phyloP scores from a whole-genome alignment of 768 basidiomycete genomes.

The Inosperma sp. region DNA sequence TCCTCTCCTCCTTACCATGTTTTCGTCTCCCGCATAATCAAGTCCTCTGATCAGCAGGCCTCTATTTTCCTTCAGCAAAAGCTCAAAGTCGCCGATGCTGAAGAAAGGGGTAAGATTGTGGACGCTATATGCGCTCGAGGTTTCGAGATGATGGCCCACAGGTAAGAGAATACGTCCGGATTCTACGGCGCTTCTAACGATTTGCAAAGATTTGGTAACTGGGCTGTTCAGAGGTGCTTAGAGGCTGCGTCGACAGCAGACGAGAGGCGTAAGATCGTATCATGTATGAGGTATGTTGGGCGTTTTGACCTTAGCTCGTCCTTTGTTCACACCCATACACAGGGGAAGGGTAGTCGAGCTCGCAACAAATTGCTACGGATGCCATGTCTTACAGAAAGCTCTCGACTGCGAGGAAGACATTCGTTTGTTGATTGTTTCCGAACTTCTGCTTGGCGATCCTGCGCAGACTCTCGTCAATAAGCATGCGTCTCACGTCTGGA shows the following conservation, averaged over 20 bases:
- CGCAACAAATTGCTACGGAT: constrained; percentile 85
- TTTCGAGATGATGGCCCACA: constrained; percentile 90
- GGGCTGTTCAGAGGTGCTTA: constrained; percentile 85
- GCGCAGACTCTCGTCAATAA: constrained; percentile 86
- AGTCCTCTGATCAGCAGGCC: constrained; percentile 85
- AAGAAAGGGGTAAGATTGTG: constrained; percentile 77
- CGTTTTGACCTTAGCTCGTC: not conserved
- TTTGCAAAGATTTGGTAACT: constrained; percentile 73
- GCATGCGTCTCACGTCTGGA: constrained; percentile 90
- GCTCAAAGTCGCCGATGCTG: constrained; percentile 75
- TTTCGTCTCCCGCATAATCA: constrained; percentile 82
- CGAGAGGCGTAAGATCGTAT: constrained; percentile 74
- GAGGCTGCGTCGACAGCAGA: constrained; percentile 73
- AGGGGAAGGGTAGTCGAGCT: constrained; percentile 83
- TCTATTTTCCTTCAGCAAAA: constrained; percentile 90
- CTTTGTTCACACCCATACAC: not conserved
- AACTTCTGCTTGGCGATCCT: constrained; percentile 78
- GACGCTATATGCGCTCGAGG: constrained; percentile 82
- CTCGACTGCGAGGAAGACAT: constrained; percentile 89
- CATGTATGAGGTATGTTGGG: constrained; percentile 70
- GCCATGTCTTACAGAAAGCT: constrained; percentile 85
- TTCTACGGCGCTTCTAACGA: constrained; percentile 9
- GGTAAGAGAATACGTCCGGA: constrained; percentile 36
- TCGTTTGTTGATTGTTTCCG: constrained; percentile 75
- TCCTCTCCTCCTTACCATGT: constrained; percentile 79